Conservation (phyloP, 345 rosid species). For the Acer yangbiense region DNA sequence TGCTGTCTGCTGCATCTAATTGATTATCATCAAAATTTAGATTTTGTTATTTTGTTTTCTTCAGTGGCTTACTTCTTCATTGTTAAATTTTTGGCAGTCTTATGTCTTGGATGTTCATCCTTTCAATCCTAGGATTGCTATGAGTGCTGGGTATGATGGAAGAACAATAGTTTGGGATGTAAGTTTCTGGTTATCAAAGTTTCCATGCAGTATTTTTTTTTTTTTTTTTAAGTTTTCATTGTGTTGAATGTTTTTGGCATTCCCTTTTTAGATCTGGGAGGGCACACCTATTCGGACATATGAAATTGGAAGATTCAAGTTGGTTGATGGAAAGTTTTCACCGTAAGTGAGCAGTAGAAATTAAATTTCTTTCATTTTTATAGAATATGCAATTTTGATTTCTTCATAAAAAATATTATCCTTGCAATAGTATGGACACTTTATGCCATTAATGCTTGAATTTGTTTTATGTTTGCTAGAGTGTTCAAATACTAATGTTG, state of each 20-base stretch:
- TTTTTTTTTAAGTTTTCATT: slow-evolving; percentile 8
- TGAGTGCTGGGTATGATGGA: slow-evolving; percentile 99
- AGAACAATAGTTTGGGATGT: slow-evolving; percentile 98
- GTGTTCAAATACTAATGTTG: too few species aligned
- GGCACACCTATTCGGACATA: slow-evolving; percentile 84
- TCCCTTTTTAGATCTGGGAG: slow-evolving; percentile 83
- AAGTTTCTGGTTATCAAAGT: slow-evolving; percentile 44
- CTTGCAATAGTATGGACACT: background rate
- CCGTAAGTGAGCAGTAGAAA: slow-evolving; percentile 67
- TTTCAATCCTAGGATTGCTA: slow-evolving; percentile 94
- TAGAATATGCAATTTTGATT: slow-evolving; percentile 6
- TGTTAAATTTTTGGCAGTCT: slow-evolving; percentile 60
- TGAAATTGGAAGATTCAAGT: slow-evolving; percentile 86
- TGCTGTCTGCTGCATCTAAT: background rate
- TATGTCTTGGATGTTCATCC: slow-evolving; percentile 99
- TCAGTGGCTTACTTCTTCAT: slow-evolving; percentile 24
- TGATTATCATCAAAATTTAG: slow-evolving; percentile 1
- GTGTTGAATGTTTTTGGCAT: slow-evolving; percentile 25
- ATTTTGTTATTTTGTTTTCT: slow-evolving; percentile 11
- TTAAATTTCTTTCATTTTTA: background rate
- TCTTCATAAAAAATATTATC: background rate
- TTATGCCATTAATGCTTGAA: background rate
- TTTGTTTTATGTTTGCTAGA: background rate
- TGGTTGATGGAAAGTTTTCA: slow-evolving; percentile 99
- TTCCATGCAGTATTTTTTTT: slow-evolving; percentile 3